A percentile compares a stretch with the other conserved stretches of the same genome.
phyloP scores from a whole-genome alignment of 495 filamentous ascomycete genomes.

The Aspergillus panamensis region DNA sequence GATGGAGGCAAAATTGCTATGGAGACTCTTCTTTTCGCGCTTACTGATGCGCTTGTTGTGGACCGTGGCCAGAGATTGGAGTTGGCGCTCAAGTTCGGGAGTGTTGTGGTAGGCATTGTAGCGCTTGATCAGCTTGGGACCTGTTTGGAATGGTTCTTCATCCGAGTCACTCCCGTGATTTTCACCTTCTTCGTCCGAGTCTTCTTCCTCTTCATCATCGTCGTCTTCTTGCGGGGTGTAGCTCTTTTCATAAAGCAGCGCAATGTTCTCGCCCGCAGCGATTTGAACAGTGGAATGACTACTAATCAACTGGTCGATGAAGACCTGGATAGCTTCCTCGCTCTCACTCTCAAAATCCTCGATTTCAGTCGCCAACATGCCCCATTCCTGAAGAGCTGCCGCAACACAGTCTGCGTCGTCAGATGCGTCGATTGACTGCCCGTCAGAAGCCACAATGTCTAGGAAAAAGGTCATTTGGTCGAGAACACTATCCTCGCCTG shows the following conservation, averaged over 20 bases:
- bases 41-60: slow-evolving; percentile 73
- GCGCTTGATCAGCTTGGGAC: slow-evolving; percentile 60
- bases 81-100: slow-evolving; percentile 48
- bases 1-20: slow-evolving; percentile 77
- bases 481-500: slow-evolving; percentile 62
- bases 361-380: slow-evolving; percentile 75
- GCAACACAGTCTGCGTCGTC: slow-evolving; percentile 75
- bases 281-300: slow-evolving; percentile 73
- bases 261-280: slow-evolving; percentile 85
- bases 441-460: slow-evolving; percentile 84
- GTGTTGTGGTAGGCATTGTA: slow-evolving; percentile 57
- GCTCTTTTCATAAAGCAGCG: slow-evolving; percentile 82
- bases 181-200: slow-evolving; percentile 57
- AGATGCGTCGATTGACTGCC: slow-evolving; percentile 64
- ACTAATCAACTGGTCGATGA: slow-evolving; percentile 86
- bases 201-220: slow-evolving; percentile 55
- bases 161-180: slow-evolving; percentile 52
- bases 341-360: slow-evolving; percentile 76
- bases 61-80: slow-evolving; percentile 53
- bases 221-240: slow-evolving; percentile 61
- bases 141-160: slow-evolving; percentile 45
- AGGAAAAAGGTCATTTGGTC: slow-evolving; percentile 80
- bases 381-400: slow-evolving; percentile 85
- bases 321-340: slow-evolving; percentile 73
- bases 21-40: slow-evolving; percentile 72